These are phyloP conservation scores for Arthrinium puccinioides DNA, from an alignment of 2,329 filamentous ascomycete species.

Conservation along the genomic window DNA sequence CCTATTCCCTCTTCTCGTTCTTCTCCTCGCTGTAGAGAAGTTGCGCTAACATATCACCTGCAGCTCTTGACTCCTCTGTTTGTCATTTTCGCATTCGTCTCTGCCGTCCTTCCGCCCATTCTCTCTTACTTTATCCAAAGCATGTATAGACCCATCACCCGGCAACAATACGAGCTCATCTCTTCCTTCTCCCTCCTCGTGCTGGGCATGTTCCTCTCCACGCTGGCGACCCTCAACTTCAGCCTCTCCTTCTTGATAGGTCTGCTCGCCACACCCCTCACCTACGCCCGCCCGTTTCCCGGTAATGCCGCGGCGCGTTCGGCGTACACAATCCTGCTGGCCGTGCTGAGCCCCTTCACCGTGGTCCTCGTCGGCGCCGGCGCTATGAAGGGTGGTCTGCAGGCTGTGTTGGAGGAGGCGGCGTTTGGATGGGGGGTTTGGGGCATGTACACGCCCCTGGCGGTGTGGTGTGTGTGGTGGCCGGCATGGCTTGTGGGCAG, in stretches of 20 bases:
- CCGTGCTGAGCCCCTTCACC: conserved; percentile 51
- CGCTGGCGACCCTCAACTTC: conserved; percentile 94
- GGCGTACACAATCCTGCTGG: conserved; percentile 44
- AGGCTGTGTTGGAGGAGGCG: conserved; percentile 59
- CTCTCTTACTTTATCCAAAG: conserved; percentile 48
- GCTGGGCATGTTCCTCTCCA: conserved; percentile 84
- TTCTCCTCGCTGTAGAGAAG: conserved; percentile 51
- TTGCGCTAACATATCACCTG: no score
- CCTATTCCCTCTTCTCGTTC: conserved; percentile 53
- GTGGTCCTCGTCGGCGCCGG: conserved; percentile 44
- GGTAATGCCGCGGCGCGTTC: conserved; percentile 29
- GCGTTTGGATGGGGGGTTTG: conserved; percentile 85
- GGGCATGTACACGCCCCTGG: conserved; percentile 81
- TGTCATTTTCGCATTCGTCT: conserved; percentile 46
- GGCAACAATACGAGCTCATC: conserved; percentile 69
- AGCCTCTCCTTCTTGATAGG: conserved; percentile 81
- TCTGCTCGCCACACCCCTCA: conserved; percentile 68
- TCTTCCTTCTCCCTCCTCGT: conserved; percentile 91
- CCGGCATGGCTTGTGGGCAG: conserved; percentile 74
- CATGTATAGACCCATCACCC: conserved; percentile 44
- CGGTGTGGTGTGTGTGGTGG: conserved; percentile 96
- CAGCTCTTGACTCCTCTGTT: conserved; percentile 57
- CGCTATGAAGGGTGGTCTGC: conserved; percentile 21
- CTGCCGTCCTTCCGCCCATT: conserved; percentile 47
- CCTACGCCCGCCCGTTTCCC: conserved; percentile 56